Evolutionary conservation across 225 moss, liverwort and hornwort species (phyloP).

Genomic region (Neckera pumila): DNA sequence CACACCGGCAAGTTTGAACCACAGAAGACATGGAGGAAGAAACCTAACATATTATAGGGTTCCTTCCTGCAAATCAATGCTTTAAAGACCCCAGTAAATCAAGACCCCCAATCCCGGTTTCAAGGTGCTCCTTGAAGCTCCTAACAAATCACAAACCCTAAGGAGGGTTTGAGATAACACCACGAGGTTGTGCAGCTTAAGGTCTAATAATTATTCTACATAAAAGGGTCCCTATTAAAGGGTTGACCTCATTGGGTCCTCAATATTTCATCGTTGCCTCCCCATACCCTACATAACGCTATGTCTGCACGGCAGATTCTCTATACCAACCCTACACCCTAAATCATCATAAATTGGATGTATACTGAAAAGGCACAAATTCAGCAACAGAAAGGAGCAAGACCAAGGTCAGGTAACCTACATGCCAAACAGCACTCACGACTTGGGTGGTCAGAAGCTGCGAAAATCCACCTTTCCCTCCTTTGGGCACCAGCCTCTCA

Average conservation of each 20-base stretch:
- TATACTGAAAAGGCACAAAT: neutral
- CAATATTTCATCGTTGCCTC: neutral
- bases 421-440: constrained; percentile 59
- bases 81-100: neutral
- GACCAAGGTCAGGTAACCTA: constrained; percentile 7
- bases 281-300: neutral
- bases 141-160: neutral
- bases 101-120: neutral
- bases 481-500: constrained; percentile 38
- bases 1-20: neutral
- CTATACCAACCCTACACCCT: neutral
- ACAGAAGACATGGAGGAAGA: neutral
- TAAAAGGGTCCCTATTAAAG: neutral
- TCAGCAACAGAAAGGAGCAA: neutral
- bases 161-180: neutral
- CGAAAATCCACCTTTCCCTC: constrained; percentile 29
- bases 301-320: neutral
- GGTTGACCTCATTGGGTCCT: neutral
- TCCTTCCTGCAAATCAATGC: neutral
- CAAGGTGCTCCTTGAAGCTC: neutral
- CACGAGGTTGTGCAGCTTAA: neutral
- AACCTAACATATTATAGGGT: neutral
- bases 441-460: constrained; percentile 45
- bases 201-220: no score
- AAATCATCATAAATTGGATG: neutral